phyloP scores from a whole-genome alignment of 345 rosid genomes.

The Brassica napus region Da-Ae NC_063438.1:20002001-20002500 shows the following conservation, averaged over 20 bases:
- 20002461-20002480: conserved; percentile 81
- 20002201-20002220: conserved; percentile 66
- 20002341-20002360: conserved; percentile 79
- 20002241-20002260: conserved; percentile 77
- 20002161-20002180: conserved; percentile 72
- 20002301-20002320: conserved; percentile 77
- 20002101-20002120: conserved; percentile 55
- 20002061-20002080: background rate
- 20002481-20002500: conserved; percentile 55
- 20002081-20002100: background rate
- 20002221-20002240: conserved; percentile 74
- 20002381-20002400: conserved; percentile 78
- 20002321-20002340: conserved; percentile 82
- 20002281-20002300: conserved; percentile 93
- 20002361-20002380: conserved; percentile 67
- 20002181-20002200: conserved; percentile 56
- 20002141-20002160: conserved; percentile 71
- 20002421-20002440: conserved; percentile 91
- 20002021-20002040: conserved; percentile 68
- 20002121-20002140: conserved; percentile 58
- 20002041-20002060: background rate
- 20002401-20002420: conserved; percentile 74
- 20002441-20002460: conserved; percentile 89
- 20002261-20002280: conserved; percentile 90
- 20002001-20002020: conserved; percentile 68